A percentile compares a stretch with the other conserved stretches of the same genome.
Evolutionary conservation across 495 filamentous ascomycete genomes (phyloP).

Genomic region (Alectoria sarmentosa): DNA sequence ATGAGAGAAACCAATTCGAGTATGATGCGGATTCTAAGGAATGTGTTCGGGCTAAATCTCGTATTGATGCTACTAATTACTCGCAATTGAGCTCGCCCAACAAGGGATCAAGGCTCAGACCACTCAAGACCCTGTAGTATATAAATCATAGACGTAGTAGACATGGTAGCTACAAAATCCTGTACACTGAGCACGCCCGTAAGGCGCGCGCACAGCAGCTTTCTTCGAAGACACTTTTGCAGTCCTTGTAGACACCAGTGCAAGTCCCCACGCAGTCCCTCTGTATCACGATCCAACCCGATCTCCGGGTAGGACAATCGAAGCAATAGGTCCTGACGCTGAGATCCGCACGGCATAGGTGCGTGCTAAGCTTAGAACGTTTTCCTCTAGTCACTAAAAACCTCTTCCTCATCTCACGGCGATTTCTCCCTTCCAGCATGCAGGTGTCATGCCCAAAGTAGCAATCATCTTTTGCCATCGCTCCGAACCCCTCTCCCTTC

Average conservation of each 20-base stretch:
- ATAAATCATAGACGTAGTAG: background rate
- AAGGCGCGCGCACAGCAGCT: background rate
- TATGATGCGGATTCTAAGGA: background rate
- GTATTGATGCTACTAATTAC: background rate
- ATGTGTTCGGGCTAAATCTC: background rate
- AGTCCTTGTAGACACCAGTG: background rate
- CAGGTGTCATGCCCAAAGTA: constrained; percentile 77
- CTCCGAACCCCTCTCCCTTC: constrained; percentile 82
- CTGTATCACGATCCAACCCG: background rate
- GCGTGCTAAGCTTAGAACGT: too few relatives aligned
- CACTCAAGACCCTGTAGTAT: background rate
- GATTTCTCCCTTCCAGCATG: constrained; percentile 82
- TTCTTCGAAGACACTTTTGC: background rate
- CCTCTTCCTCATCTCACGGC: constrained; percentile 17
- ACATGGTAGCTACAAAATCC: background rate
- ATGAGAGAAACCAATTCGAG: too few relatives aligned
- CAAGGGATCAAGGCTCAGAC: background rate
- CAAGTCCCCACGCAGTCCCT: background rate
- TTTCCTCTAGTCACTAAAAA: background rate
- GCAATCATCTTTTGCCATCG: constrained; percentile 79
- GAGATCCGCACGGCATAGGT: too few relatives aligned
- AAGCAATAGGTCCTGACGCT: background rate
- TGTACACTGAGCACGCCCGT: background rate
- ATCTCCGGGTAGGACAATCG: background rate
- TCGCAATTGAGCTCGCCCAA: background rate